These are phyloP conservation scores for Syncephalastrum monosporum DNA, from an alignment of 371 early-diverging fungal genomes.

Conservation along the genomic window DNA sequence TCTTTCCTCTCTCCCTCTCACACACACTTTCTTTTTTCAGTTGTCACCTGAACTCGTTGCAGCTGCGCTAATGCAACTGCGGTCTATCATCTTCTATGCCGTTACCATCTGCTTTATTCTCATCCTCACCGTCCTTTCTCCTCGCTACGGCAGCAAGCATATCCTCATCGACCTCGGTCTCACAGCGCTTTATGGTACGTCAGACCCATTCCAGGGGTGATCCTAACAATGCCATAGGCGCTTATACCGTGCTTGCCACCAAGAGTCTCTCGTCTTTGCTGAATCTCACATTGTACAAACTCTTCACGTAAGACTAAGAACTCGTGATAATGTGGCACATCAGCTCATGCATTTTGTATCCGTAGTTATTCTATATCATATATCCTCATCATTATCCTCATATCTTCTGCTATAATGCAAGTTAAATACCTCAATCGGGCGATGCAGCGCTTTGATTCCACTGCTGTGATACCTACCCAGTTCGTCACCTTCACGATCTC, in stretches of 20 bases:
- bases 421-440: slow-evolving; percentile 73
- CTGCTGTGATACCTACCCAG: slow-evolving; percentile 79
- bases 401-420: slow-evolving; percentile 69
- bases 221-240: slow-evolving; percentile 37
- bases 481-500: slow-evolving; percentile 79
- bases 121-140: slow-evolving; percentile 38
- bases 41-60: slow-evolving; percentile 55
- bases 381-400: slow-evolving; percentile 56
- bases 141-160: slow-evolving; percentile 43
- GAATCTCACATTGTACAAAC: slow-evolving; percentile 49
- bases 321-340: not conserved
- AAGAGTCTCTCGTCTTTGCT: slow-evolving; percentile 65
- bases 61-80: slow-evolving; percentile 49
- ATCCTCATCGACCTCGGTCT: slow-evolving; percentile 61
- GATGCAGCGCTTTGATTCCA: slow-evolving; percentile 66
- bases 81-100: slow-evolving; percentile 53
- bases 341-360: not conserved
- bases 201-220: not conserved
- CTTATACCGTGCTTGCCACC: slow-evolving; percentile 68
- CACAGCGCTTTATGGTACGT: slow-evolving; percentile 63
- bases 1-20: too few relatives aligned
- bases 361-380: slow-evolving; percentile 63
- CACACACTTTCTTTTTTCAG: slow-evolving; percentile 20
- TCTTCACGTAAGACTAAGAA: slow-evolving; percentile 41
- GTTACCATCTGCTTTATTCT: slow-evolving; percentile 31